Percentiles rank a stretch among this genome's conserved stretches.
Evolutionary conservation across 805 yeast species (phyloP).

Genomic region (Candida succiphila): DNA sequence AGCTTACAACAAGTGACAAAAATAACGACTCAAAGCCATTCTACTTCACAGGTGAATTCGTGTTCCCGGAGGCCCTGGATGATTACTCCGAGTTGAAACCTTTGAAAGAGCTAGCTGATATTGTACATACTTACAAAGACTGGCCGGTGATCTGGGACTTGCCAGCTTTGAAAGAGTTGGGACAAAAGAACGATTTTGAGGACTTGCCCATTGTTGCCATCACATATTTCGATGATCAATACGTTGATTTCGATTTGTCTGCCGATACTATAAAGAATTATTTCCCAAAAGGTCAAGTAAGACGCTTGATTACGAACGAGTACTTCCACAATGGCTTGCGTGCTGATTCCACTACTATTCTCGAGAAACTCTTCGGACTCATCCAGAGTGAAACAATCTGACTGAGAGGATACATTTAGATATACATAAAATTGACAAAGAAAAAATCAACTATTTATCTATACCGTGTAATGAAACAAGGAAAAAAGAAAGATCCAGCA

Average conservation of each 20-base stretch:
- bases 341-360: slow-evolving; percentile 27
- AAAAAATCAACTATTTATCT: no score
- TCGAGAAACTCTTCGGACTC: slow-evolving; percentile 29
- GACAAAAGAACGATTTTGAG: slow-evolving; percentile 6
- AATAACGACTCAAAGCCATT: slow-evolving; percentile 5
- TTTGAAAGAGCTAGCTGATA: slow-evolving; percentile 29
- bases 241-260: slow-evolving; percentile 37
- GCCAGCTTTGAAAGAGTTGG: slow-evolving; percentile 11
- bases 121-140: slow-evolving; percentile 21
- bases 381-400: slow-evolving; percentile 21
- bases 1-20: neutral
- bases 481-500: neutral
- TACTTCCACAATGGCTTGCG: slow-evolving; percentile 42
- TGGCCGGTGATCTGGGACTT: slow-evolving; percentile 17
- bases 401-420: neutral
- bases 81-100: slow-evolving; percentile 33
- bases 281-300: slow-evolving; percentile 24
- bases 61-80: slow-evolving; percentile 38
- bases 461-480: neutral
- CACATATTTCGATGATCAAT: slow-evolving; percentile 37
- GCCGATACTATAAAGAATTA: slow-evolving; percentile 23
- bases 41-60: slow-evolving; percentile 48
- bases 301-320: slow-evolving; percentile 36
- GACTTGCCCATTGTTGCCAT: slow-evolving; percentile 38
- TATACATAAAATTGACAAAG: neutral